phyloP scores from a whole-genome alignment of 1,284 basidiomycete species.

The Moesziomyces globuligerus region DNA sequence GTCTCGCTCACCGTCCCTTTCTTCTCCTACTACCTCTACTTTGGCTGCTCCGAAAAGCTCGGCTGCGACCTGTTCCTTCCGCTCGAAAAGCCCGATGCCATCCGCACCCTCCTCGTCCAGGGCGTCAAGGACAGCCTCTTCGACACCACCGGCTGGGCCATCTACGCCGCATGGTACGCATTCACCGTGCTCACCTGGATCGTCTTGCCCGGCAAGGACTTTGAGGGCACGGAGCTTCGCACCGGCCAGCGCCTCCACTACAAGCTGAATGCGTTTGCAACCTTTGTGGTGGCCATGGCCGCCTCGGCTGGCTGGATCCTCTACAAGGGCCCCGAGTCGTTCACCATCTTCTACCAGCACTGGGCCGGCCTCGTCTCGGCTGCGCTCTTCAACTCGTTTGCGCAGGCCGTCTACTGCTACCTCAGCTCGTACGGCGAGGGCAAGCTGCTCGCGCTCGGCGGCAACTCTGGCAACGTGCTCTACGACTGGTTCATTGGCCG shows the following conservation, averaged over 20 bases:
- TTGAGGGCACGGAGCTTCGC: constrained; percentile 81
- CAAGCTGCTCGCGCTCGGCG: constrained; percentile 83
- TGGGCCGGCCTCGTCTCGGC: constrained; percentile 91
- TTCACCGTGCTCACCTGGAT: constrained; percentile 86
- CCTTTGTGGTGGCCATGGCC: constrained; percentile 72
- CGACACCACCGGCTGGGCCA: constrained; percentile 79
- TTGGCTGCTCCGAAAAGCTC: constrained; percentile 79
- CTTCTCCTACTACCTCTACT: constrained; percentile 82
- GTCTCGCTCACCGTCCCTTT: constrained; percentile 80
- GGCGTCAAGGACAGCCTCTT: constrained; percentile 71
- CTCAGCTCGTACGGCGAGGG: constrained; percentile 75
- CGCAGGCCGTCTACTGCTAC: constrained; percentile 77
- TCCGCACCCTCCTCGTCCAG: constrained; percentile 28
- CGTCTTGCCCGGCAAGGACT: constrained; percentile 84
- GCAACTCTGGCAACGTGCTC: constrained; percentile 86
- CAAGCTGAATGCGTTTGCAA: constrained; percentile 95
- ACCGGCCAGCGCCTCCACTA: constrained; percentile 82
- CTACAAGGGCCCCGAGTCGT: constrained; percentile 79
- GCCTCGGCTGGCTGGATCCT: constrained; percentile 77
- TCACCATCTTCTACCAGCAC: constrained; percentile 91
- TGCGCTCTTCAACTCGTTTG: constrained; percentile 79
- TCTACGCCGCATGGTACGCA: constrained; percentile 89
- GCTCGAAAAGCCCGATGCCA: constrained; percentile 31
- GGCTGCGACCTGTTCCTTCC: constrained; percentile 59
- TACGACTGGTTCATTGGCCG: constrained; percentile 99